These are phyloP conservation scores for Metrosideros polymorpha DNA, from an alignment of 441 rosid genomes.

Conservation along the genomic window DNA sequence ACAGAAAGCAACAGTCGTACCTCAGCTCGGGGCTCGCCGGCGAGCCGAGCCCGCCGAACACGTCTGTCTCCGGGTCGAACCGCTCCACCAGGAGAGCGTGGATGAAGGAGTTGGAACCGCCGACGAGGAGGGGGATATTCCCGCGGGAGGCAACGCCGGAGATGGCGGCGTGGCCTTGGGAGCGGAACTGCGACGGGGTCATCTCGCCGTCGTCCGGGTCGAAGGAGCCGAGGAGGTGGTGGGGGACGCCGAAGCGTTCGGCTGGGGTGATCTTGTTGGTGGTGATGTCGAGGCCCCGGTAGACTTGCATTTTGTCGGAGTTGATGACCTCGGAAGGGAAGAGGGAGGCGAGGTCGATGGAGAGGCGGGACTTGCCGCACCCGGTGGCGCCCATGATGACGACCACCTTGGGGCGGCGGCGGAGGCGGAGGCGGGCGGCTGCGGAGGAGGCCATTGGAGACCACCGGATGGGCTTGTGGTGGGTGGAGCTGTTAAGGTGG, in stretches of 20 bases:
- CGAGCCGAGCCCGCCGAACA: conserved; percentile 22
- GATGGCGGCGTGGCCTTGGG: conserved; percentile 26
- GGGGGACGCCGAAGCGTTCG: conserved; percentile 53
- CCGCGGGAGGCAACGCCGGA: conserved; percentile 27
- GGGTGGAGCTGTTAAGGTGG: neutral
- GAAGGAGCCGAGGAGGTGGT: conserved; percentile 58
- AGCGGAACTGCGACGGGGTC: conserved; percentile 40
- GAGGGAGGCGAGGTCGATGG: conserved; percentile 57
- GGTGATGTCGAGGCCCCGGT: conserved; percentile 60
- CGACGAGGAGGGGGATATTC: conserved; percentile 58
- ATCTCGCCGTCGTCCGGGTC: conserved; percentile 37
- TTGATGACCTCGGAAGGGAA: conserved; percentile 57
- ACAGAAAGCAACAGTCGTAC: conserved; percentile 65
- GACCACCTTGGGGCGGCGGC: conserved; percentile 39
- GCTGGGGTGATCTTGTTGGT: conserved; percentile 61
- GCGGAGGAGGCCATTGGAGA: conserved; percentile 10
- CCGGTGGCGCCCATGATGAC: conserved; percentile 91
- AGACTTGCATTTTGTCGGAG: conserved; percentile 84
- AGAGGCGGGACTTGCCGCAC: conserved; percentile 64
- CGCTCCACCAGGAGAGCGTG: conserved; percentile 56
- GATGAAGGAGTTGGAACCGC: conserved; percentile 82
- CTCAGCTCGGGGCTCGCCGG: conserved; percentile 31
- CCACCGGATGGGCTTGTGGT: neutral
- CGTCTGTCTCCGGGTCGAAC: conserved; percentile 38
- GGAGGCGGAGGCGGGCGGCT: neutral